These are phyloP conservation scores for Cyamopsis tetragonoloba DNA, from an alignment of 306 rosid genomes.

Conservation along the genomic window DNA sequence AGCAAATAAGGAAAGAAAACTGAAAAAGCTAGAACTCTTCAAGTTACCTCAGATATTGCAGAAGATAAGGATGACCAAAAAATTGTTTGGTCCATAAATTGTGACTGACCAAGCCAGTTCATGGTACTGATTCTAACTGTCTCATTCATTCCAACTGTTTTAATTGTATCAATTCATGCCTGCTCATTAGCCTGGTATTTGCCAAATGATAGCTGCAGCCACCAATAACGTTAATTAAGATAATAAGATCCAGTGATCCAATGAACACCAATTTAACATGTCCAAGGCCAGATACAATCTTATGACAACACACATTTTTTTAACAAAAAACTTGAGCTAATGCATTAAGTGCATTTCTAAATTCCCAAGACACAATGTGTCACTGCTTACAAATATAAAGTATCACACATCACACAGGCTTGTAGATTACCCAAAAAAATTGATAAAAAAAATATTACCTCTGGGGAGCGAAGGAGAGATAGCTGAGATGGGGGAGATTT, in stretches of 20 bases:
- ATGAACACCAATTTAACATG: not conserved
- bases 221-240: no score
- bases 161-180: conserved; percentile 82
- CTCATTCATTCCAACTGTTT: conserved; percentile 52
- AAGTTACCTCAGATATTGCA: conserved; percentile 82
- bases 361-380: not conserved
- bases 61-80: conserved; percentile 88
- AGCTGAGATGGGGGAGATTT: conserved; percentile 46
- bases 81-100: conserved; percentile 55
- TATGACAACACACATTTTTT: not conserved
- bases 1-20: not conserved
- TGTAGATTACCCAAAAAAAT: not conserved
- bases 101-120: conserved; percentile 97
- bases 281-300: not conserved
- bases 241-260: conserved; percentile 19
- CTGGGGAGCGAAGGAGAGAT: conserved; percentile 94
- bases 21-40: conserved; percentile 3
- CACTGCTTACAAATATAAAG: not conserved
- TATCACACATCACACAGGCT: not conserved
- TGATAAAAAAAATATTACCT: conserved; percentile 51
- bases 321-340: not conserved
- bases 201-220: conserved; percentile 74
- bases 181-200: conserved; percentile 81
- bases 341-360: not conserved
- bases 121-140: conserved; percentile 78